Base-by-base conservation (phyloP, 2,329 filamentous ascomycete genomes). In the Sodiomyces alkalinus region DNA sequence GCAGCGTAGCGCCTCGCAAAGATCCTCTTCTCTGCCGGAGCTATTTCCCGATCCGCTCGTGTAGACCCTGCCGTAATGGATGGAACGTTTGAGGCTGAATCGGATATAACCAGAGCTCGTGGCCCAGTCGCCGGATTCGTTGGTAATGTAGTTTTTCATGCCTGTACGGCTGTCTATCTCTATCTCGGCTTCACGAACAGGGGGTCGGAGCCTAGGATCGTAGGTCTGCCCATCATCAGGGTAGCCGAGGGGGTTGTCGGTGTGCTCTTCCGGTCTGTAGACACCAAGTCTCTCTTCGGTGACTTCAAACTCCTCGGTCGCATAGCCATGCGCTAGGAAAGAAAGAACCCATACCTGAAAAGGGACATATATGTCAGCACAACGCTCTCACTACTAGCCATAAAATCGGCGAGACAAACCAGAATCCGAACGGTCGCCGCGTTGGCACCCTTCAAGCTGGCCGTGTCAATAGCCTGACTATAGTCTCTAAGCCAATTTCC, bases 101-200 rank as follows among this genome's bases (percentile, higher is more conserved):
- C 75, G 74, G 34, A 93, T 64, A 44, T 87, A 94, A 21, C 80
- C 86, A 6, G 80, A 62, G 37, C 85, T 93, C 13, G 90, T 98
- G 2, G 86, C 82, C 80, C 86, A 94, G 22, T 71, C 68, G 4
- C 85, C 82, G 10, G 57, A 61, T 49, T 96, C 87, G 44, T 94
- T 96, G 34, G 87, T 75, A 40, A 98, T 96, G 52, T 98, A 98
- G 50, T 96, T 96, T 55, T 96, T 98, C 87, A 98, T 93, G n/a
- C 86, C 86, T 1, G 81, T 90, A 5, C 67, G 58, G 19, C 58
- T 56, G 43, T 90, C 81, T 32, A 90, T 68, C 34, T 80, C 73
- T 13, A 80, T 69, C 45, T 90, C 81, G 22, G 68, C 52, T 4
- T 68, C 65, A 34, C 71, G 59, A 7, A 96, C 74, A 0, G 86